Conservation (phyloP, 2,329 filamentous ascomycete species). For the Trichoderma simmonsii region DNA sequence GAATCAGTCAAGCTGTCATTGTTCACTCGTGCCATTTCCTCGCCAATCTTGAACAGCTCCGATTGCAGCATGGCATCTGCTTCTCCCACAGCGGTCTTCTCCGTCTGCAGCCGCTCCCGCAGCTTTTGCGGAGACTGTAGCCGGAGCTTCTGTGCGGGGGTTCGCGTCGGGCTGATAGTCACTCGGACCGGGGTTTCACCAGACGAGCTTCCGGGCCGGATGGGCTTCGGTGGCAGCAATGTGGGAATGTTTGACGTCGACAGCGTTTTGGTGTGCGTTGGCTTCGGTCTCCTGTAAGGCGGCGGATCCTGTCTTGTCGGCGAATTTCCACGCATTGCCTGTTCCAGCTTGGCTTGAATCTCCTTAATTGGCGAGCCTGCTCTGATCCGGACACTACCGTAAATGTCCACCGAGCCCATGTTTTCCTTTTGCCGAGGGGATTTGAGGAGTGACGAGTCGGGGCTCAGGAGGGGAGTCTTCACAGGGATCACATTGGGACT, state of each 20-base stretch:
- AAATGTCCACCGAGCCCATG: constrained; percentile 23
- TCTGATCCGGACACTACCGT: constrained; percentile 20
- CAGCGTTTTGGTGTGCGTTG: constrained; percentile 47
- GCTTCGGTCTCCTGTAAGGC: constrained; percentile 22
- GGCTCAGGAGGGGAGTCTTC: constrained; percentile 52
- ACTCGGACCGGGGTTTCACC: constrained; percentile 26
- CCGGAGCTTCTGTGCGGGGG: constrained; percentile 53
- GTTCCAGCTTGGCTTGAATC: constrained; percentile 18
- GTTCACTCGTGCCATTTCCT: constrained; percentile 67
- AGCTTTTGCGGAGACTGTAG: constrained; percentile 71
- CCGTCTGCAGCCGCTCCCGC: constrained; percentile 79
- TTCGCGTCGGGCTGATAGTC: constrained; percentile 31
- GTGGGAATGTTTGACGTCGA: constrained; percentile 55
- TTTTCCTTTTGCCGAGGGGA: constrained; percentile 48
- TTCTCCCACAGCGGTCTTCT: constrained; percentile 70
- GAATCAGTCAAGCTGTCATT: constrained; percentile 31
- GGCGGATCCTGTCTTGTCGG: constrained; percentile 23
- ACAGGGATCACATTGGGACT: constrained; percentile 43
- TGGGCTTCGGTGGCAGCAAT: constrained; percentile 50
- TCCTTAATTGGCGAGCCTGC: constrained; percentile 18
- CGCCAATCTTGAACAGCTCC: constrained; percentile 75
- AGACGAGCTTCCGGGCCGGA: constrained; percentile 29
- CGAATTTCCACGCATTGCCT: constrained; percentile 22
- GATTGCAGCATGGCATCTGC: constrained; percentile 67
- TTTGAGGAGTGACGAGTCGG: constrained; percentile 37